Evolutionary conservation across 495 filamentous ascomycete genomes (phyloP).

Genomic region (Mycothermus thermophilus): DNA sequence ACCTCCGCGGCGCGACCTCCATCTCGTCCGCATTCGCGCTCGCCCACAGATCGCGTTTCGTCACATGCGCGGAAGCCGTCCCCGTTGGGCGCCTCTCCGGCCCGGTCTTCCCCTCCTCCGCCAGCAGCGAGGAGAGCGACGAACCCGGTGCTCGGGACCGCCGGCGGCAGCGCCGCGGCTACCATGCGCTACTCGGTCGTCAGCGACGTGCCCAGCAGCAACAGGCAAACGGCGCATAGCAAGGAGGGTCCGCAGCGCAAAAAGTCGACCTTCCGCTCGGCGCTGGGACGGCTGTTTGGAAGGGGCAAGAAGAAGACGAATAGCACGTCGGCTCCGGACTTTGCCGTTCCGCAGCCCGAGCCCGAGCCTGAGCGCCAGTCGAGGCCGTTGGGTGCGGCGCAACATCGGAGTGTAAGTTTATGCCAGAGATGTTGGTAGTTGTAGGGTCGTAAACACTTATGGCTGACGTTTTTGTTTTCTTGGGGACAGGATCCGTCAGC

Average conservation of each 20-base stretch:
- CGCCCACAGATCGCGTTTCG: too few species aligned
- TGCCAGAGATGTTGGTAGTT: too few species aligned
- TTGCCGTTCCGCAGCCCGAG: too few species aligned
- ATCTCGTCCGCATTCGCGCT: too few species aligned
- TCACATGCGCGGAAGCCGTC: conserved; percentile 9
- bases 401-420: conserved; percentile 38
- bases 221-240: conserved; percentile 18
- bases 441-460: background rate
- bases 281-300: conserved; percentile 37
- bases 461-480: background rate
- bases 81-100: conserved; percentile 9
- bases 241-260: conserved; percentile 30
- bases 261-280: conserved; percentile 35
- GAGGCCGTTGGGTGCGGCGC: conserved; percentile 8
- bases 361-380: conserved; percentile 13
- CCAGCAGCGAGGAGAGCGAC: conserved; percentile 18
- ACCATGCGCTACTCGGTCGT: conserved; percentile 26
- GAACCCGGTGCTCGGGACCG: conserved; percentile 21
- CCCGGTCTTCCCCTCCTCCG: conserved; percentile 5
- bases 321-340: conserved; percentile 8
- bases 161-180: too few species aligned
- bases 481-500: conserved; percentile 29
- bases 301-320: conserved; percentile 32
- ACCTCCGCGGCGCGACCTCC: too few species aligned
- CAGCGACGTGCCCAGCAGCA: conserved; percentile 24